Evolutionary conservation across 2,329 filamentous ascomycete genomes (phyloP), one percentile per base, ranked within the genome.

Genomic region (Juglanconis oblonga): DNA sequence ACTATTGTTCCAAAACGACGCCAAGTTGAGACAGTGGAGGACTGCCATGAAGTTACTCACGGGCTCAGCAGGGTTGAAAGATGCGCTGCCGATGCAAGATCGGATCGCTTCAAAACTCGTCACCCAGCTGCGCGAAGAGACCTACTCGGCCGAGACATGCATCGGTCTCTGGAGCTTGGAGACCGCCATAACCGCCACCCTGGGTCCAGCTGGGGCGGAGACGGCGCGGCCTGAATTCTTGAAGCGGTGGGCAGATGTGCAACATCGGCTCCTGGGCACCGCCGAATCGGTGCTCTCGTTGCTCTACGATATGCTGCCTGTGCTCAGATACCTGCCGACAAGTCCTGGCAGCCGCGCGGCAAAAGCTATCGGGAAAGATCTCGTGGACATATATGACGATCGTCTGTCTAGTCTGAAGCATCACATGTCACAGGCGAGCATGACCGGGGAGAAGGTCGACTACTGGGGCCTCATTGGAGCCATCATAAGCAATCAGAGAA

Each of bases 1-100:
- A 32, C 45, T 57, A 5, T 29, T 45, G 48, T 45, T 57, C 38
- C 55, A 57, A 14, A 57, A 57, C 13, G 55, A 52, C 17, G 55
- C 42, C 2, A 45, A 33, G 48, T 7, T 57, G 32, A 32, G 33
- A 14, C 48, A 36, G 1, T 33, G 13, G 47, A 52, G 47, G 33
- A 52, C 55, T 17, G 47, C 55, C 13, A 14, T 52, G 11, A 57
- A 17, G 38, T 42, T 38, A 4, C 48, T 57, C 32, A 52, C 48
- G 3, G 55, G 55, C 8, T 31, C 48, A 5, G 48, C 38, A 1
- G 55, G 55, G n/a, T 29, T 57, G 1, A 57, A 57, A 52, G 36
- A 44, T 11, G 55, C 48, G n/a, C 31, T 52, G 14, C n/a, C 55
- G 2, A 45, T 47, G 1, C 55, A 57, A 36, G 55, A 57, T 36